Base-by-base conservation (phyloP, 805 yeast genomes). In the Candida ipomoeae region DNA sequence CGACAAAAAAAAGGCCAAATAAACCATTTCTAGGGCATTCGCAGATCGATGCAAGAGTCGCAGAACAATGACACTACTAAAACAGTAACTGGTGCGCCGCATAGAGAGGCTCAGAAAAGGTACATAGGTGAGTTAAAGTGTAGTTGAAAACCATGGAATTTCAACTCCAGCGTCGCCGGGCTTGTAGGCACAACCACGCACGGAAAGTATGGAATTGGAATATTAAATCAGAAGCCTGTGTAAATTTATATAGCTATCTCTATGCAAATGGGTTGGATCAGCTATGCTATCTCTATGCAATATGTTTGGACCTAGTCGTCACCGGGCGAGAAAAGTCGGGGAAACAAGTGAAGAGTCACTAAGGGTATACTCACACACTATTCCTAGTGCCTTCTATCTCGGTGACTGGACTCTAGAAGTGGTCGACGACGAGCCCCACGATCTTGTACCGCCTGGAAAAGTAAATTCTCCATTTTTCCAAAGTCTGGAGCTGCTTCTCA, bases 381-480 rank as follows among this genome's bases (percentile, higher is more conserved):
- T 11, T 11, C 13, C 40, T 11, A 11, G 13, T 37, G 8, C 17
- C 40, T 20, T 4, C 17, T 20, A 7, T 21, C 17, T 14, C 29
- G 11, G 11, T 5, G 13, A 23, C 10, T 3, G 11, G n/a, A 11
- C 10, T 40, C 21, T 38, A 45, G 14, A 37, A 61, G 49, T 68
- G 70, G 48, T 67, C 69, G 36, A 66, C 73, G 6, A 72, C 67
- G 6, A 65, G 53, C 7, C 74, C 78, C 34, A 73, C 70, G 3
- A 73, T 64, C 20, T 48, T 49, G 56, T 73, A 73, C 53, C 77
- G 61, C 54, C 66, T 75, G 51, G 81, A 78, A 52, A 78, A 74
- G 62, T 87, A 89, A 55, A 75, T 75, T 14, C 80, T 72, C 96
- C 96, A 89, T 57, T 87, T 91, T 48, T 85, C 82, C 50, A 88